A percentile compares a stretch with the other conserved stretches of the same genome.
Evolutionary conservation across 345 rosid species (phyloP).

Genomic region (Eucalyptus sp.): DNA sequence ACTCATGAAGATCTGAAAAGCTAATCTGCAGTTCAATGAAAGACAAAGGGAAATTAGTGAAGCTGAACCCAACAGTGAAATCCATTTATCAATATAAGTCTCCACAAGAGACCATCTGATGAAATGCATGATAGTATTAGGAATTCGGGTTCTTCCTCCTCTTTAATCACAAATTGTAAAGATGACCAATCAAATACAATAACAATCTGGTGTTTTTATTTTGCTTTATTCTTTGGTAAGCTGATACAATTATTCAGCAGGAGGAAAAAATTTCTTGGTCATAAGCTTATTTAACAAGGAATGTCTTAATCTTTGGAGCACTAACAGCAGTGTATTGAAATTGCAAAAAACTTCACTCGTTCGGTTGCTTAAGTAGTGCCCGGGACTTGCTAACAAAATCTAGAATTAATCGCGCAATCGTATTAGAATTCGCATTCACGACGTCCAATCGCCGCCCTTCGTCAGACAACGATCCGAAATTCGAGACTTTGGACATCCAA

Average conservation of each 20-base stretch:
- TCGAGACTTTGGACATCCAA: neutral
- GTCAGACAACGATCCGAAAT: neutral
- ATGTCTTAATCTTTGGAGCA: neutral
- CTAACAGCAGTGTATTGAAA: neutral
- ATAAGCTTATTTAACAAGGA: neutral
- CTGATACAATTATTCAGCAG: neutral
- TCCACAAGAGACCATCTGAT: neutral
- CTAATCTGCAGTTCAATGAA: constrained; percentile 27
- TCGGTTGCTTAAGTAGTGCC: neutral
- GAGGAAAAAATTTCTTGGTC: neutral
- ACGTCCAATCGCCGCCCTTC: neutral
- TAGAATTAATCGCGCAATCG: neutral
- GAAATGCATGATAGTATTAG: neutral
- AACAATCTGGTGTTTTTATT: neutral
- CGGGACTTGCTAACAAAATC: neutral
- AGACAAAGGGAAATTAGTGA: neutral
- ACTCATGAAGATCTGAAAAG: constrained; percentile 68
- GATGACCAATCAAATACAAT: neutral
- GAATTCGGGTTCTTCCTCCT: neutral
- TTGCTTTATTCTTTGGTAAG: neutral
- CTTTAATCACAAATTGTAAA: neutral
- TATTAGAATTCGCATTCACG: neutral
- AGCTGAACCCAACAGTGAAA: neutral
- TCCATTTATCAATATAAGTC: neutral
- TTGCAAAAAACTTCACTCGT: neutral